A percentile compares a stretch with the other conserved stretches of the same genome.
Evolutionary conservation across 176 grass and related monocot genomes (phyloP).

Genomic region (Triticum timopheevii): DNA sequence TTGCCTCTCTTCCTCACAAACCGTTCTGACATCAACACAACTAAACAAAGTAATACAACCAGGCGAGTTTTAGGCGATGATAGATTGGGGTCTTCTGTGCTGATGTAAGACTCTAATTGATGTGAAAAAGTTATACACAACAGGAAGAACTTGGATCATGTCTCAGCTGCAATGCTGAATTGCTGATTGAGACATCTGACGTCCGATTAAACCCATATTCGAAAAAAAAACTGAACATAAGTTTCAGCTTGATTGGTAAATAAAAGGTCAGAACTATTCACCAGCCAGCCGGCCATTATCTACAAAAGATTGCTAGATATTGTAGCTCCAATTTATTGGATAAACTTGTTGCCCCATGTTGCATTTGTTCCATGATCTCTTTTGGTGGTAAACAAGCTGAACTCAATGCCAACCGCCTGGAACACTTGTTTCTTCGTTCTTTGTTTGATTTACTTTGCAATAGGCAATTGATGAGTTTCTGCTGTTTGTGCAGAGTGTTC

Average conservation of each 20-base stretch:
- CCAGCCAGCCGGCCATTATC: not conserved
- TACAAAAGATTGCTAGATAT: not conserved
- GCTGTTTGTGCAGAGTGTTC: constrained; percentile 77
- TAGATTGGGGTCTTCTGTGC: not conserved
- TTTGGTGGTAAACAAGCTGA: not conserved
- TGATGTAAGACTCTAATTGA: not conserved
- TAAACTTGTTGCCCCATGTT: not conserved
- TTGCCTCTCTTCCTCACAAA: not conserved
- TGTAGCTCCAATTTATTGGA: not conserved
- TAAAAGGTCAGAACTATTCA: not conserved
- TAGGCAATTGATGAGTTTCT: constrained; percentile 18
- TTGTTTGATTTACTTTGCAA: constrained; percentile 12
- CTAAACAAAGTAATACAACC: not conserved
- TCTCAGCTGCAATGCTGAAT: not conserved
- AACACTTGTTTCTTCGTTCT: not conserved
- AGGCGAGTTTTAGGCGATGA: not conserved
- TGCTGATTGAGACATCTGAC: not conserved
- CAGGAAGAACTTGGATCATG: not conserved
- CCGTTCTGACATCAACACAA: not conserved
- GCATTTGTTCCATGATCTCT: not conserved
- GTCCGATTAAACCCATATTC: not conserved
- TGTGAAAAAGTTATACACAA: not conserved
- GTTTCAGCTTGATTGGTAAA: not conserved
- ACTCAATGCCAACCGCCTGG: not conserved
- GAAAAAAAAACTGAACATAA: not conserved